Conservation (phyloP, 2,329 filamentous ascomycete genomes). For the Colletotrichum plurivorum region DNA sequence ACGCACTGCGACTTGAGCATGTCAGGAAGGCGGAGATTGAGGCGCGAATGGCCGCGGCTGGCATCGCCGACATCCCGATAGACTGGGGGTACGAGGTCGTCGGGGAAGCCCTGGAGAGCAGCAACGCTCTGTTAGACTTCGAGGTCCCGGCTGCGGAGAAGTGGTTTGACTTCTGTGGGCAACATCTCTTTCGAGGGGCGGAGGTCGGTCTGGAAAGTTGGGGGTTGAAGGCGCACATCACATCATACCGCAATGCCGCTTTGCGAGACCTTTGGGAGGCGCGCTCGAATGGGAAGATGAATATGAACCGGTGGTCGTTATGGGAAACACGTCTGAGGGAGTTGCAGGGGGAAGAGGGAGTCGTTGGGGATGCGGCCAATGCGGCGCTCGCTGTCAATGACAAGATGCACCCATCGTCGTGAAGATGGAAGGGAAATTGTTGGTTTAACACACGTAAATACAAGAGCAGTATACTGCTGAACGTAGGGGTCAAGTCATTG, state of each 20-base stretch:
- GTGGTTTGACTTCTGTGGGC: not conserved
- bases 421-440: not conserved
- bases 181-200: not conserved
- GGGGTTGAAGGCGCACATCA: not conserved
- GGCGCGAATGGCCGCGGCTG: not conserved
- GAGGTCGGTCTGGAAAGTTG: not conserved
- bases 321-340: not conserved
- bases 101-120: slow-evolving; percentile 3
- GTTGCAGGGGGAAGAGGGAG: not conserved
- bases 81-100: not conserved
- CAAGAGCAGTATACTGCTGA: too few relatives aligned
- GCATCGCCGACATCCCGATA: not conserved
- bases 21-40: not conserved
- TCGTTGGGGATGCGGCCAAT: not conserved
- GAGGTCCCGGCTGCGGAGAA: not conserved
- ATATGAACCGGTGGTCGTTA: not conserved
- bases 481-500: too few relatives aligned
- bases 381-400: not conserved
- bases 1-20: not conserved
- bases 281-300: not conserved
- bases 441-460: too few relatives aligned
- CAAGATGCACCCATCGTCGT: not conserved
- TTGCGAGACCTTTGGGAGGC: not conserved
- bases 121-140: slow-evolving; percentile 18
- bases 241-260: not conserved